Percentiles rank a stretch among this genome's conserved stretches.
These are phyloP conservation scores for Saururus chinensis DNA, from an alignment of 164 flowering plant species.

Conservation along the genomic window DNA sequence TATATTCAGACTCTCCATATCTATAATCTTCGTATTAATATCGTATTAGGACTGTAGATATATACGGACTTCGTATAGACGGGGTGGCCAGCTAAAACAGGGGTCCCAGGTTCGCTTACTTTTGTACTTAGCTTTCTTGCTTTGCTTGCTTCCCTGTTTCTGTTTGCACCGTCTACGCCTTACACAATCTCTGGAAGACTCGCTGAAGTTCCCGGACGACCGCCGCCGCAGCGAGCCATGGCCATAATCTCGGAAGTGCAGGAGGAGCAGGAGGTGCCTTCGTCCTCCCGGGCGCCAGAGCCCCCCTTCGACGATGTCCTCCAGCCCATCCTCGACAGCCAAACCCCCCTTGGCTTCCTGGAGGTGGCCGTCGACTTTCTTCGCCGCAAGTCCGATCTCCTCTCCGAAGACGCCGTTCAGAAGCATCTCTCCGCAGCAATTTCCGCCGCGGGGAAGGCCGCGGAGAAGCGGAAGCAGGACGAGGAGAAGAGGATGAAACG, in stretches of 20 bases:
- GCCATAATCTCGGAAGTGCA: conserved; percentile 12
- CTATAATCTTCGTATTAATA: too few relatives aligned
- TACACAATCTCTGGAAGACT: too few relatives aligned
- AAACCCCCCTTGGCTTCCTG: conserved; percentile 4
- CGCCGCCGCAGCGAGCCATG: conserved; percentile 1
- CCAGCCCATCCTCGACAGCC: conserved; percentile 4
- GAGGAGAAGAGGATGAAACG: conserved; percentile 1
- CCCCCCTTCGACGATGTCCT: conserved; percentile 7
- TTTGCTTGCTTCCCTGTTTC: too few relatives aligned
- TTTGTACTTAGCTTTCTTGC: too few relatives aligned
- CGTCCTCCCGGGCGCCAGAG: not conserved
- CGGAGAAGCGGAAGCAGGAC: conserved; percentile 8
- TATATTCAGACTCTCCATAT: too few relatives aligned
- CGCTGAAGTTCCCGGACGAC: too few relatives aligned
- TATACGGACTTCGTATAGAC: too few relatives aligned
- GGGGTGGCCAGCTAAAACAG: too few relatives aligned
- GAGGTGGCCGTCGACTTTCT: conserved; percentile 10
- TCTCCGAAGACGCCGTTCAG: conserved; percentile 7
- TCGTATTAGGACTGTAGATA: too few relatives aligned
- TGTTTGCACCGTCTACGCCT: too few relatives aligned
- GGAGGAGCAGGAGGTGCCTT: not conserved
- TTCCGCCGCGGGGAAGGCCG: conserved; percentile 7
- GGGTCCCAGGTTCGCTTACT: too few relatives aligned
- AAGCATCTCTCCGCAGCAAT: conserved; percentile 2
- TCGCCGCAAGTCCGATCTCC: conserved; percentile 11